These are phyloP conservation scores for Poterioochromonas sp. DNA, from an alignment of 352 stramenopile genomes.

Conservation along the genomic window DNA sequence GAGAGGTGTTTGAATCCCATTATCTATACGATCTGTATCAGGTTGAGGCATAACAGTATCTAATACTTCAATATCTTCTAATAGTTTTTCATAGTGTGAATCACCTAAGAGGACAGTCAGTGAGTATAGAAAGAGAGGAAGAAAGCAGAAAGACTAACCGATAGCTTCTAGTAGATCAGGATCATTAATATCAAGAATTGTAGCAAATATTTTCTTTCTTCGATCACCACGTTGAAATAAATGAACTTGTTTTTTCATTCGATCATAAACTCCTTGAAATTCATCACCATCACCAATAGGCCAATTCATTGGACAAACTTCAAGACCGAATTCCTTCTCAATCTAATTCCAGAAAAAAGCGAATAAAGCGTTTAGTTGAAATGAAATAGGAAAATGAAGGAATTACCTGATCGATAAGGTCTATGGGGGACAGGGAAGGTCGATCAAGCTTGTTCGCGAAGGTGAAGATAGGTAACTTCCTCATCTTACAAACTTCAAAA, in stretches of 20 bases:
- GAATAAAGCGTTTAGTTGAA: neutral
- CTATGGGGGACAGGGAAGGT: constrained; percentile 59
- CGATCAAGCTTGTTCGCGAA: constrained; percentile 77
- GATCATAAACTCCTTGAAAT: constrained; percentile 69
- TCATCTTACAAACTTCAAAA: constrained; percentile 65
- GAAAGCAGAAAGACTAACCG: constrained; percentile 42
- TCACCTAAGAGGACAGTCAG: neutral
- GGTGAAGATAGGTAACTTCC: constrained; percentile 63
- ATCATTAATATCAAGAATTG: constrained; percentile 50
- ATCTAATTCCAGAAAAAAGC: constrained; percentile 44
- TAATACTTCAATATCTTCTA: constrained; percentile 64
- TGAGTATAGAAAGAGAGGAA: neutral
- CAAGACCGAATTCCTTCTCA: constrained; percentile 63
- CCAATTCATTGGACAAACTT: constrained; percentile 63
- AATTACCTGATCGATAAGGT: constrained; percentile 63
- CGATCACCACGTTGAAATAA: constrained; percentile 45
- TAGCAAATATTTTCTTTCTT: constrained; percentile 42
- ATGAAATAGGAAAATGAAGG: neutral
- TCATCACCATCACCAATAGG: constrained; percentile 68
- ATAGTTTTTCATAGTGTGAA: constrained; percentile 61
- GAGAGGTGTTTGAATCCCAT: constrained; percentile 52
- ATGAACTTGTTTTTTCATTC: constrained; percentile 43
- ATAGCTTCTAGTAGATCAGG: constrained; percentile 51
- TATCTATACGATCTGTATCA: neutral
- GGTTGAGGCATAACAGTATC: neutral